Conservation (phyloP, 495 filamentous ascomycete species). For the Immersiella caudata region DNA sequence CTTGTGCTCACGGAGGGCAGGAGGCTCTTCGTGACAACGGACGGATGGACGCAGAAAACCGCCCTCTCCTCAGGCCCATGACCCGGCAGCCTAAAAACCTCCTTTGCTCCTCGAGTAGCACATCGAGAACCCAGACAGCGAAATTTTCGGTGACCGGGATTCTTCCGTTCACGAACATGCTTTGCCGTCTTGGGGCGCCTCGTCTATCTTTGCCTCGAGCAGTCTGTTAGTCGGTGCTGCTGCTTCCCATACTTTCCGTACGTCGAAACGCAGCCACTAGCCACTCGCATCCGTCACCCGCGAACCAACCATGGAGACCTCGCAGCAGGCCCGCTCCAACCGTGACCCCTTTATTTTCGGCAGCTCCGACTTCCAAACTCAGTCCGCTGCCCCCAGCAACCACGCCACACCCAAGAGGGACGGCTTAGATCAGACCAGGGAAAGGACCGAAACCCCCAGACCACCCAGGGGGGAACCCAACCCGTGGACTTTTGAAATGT, state of each 20-base stretch:
- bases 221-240: neutral
- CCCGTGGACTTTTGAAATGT: conserved; percentile 1
- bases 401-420: conserved; percentile 17
- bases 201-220: neutral
- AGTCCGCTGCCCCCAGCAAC: neutral
- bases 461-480: neutral
- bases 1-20: too few relatives aligned
- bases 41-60: neutral
- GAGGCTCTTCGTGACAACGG: too few relatives aligned
- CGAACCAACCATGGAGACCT: conserved; percentile 30
- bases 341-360: conserved; percentile 16
- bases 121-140: conserved; percentile 1
- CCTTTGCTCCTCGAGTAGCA: conserved; percentile 17
- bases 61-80: neutral
- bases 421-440: conserved; percentile 17
- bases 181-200: conserved; percentile 1
- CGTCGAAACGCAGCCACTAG: neutral
- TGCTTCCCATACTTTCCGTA: conserved; percentile 10
- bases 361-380: conserved; percentile 9
- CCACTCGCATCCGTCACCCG: neutral
- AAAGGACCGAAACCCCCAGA: neutral
- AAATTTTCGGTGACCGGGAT: conserved; percentile 10
- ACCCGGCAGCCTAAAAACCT: neutral
- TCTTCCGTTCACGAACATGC: neutral
- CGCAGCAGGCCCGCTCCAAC: conserved; percentile 16